phyloP scores from a whole-genome alignment of 495 filamentous ascomycete species.

The Beverwykella pulmonaria region DNA sequence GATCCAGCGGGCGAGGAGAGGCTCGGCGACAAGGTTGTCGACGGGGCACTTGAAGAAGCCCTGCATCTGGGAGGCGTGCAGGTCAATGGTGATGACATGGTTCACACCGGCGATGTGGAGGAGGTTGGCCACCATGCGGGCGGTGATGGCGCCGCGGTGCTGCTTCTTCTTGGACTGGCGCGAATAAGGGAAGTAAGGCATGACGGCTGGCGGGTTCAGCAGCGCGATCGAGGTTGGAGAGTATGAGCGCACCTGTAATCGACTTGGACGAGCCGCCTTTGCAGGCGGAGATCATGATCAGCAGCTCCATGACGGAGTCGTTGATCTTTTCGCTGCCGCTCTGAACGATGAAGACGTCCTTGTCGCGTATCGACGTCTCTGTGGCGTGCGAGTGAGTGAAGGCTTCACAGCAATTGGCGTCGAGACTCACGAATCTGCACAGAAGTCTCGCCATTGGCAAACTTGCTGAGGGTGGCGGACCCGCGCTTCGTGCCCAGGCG shows the following conservation, averaged over 20 bases:
- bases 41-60: conserved; percentile 98
- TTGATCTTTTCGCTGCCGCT: conserved; percentile 96
- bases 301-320: conserved; percentile 96
- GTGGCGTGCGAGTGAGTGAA: conserved; percentile 1
- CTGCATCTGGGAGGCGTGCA: conserved; percentile 93
- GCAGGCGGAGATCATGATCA: conserved; percentile 98
- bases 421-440: conserved; percentile 73
- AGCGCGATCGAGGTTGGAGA: neutral
- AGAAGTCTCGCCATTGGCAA: conserved; percentile 91
- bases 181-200: conserved; percentile 98
- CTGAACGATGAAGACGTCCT: conserved; percentile 98
- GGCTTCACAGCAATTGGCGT: neutral
- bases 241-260: conserved; percentile 73
- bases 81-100: conserved; percentile 95
- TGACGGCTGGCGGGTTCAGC: conserved; percentile 67
- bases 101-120: conserved; percentile 90
- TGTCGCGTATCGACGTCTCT: conserved; percentile 85
- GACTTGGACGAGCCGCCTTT: conserved; percentile 97
- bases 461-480: conserved; percentile 68
- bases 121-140: conserved; percentile 94
- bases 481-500: conserved; percentile 66
- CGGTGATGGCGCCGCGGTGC: conserved; percentile 93
- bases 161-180: conserved; percentile 99
- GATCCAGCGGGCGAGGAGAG: conserved; percentile 95
- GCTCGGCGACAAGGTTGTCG: conserved; percentile 95